Conservation (phyloP, 2,329 filamentous ascomycete genomes). For the Botrytis tulipae region DNA sequence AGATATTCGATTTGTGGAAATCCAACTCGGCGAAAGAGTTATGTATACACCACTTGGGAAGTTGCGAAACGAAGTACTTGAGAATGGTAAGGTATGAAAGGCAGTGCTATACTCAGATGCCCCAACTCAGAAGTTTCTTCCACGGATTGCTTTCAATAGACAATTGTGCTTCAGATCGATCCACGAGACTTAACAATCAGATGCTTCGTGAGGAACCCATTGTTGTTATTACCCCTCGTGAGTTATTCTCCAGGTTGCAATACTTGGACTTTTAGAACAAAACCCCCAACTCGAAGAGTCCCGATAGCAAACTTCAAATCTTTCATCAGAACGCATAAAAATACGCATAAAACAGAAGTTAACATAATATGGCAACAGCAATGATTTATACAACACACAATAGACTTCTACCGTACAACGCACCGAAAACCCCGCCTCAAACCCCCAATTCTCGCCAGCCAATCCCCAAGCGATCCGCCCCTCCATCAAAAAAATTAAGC, state of each 20-base stretch:
- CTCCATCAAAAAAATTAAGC: slow-evolving; percentile 2
- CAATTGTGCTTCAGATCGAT: neutral
- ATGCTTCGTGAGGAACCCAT: neutral
- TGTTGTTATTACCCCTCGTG: neutral
- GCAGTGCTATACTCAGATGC: neutral
- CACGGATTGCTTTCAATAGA: neutral
- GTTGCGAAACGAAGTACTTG: neutral
- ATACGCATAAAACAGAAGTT: neutral
- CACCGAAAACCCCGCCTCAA: neutral
- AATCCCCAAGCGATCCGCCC: neutral
- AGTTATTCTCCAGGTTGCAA: neutral
- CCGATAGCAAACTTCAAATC: neutral
- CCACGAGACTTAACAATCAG: neutral
- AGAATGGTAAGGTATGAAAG: too few species aligned
- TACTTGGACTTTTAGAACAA: neutral
- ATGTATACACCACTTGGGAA: neutral
- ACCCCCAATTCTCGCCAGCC: neutral
- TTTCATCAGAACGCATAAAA: neutral
- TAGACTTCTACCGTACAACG: neutral
- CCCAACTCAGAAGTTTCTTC: too few species aligned
- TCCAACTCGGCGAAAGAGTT: neutral
- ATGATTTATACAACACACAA: neutral
- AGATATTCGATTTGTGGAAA: neutral
- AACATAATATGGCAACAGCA: neutral
- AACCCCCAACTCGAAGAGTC: neutral